Percentiles rank a stretch among this genome's conserved stretches.
Conservation (phyloP, 257 asterid species). For the Schizonepeta tenuifolia region DNA sequence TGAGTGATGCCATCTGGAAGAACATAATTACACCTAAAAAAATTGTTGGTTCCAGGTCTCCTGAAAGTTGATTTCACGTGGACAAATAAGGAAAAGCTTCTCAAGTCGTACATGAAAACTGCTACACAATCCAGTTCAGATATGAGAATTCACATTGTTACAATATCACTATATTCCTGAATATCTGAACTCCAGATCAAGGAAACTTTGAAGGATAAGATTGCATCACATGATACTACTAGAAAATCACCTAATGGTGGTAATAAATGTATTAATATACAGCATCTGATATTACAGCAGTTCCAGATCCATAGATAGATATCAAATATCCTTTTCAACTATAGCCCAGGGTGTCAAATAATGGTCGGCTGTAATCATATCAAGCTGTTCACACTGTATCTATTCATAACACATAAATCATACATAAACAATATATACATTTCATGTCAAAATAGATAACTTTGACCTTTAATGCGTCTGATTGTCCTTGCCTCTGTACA, state of each 20-base stretch:
- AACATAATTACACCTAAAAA: constrained; percentile 79
- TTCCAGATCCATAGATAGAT: background rate
- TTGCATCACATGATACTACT: constrained; percentile 3
- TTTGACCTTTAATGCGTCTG: background rate
- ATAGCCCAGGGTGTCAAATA: constrained; percentile 1
- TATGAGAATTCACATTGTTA: constrained; percentile 9
- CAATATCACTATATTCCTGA: background rate
- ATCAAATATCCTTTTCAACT: constrained; percentile 6
- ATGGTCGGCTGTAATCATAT: background rate
- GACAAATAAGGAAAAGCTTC: constrained; percentile 22
- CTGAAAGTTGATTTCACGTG: constrained; percentile 48
- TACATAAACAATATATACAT: background rate
- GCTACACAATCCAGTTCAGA: constrained; percentile 7
- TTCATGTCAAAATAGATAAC: background rate
- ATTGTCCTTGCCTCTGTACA: background rate
- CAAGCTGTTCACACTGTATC: background rate
- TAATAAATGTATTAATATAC: background rate
- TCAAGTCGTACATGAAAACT: constrained; percentile 1
- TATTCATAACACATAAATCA: background rate
- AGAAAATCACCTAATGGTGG: background rate
- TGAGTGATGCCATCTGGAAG: constrained; percentile 91
- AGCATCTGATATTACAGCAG: background rate
- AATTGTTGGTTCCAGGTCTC: constrained; percentile 71
- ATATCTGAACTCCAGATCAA: background rate
- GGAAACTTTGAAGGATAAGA: background rate